phyloP scores from a whole-genome alignment of 345 rosid species.

The Anastatica hierochuntica region DNA sequence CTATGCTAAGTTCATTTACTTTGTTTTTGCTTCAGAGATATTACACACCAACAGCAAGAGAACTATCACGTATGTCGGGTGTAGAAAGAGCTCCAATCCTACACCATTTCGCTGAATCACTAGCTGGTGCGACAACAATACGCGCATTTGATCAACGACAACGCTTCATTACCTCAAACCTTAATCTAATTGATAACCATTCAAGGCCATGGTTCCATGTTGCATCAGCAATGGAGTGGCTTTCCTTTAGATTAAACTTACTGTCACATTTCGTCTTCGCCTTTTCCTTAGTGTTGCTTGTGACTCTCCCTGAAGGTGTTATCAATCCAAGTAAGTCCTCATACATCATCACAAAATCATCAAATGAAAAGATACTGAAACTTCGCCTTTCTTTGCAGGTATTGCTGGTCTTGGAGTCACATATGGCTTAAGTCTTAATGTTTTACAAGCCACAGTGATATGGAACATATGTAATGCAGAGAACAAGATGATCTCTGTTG shows the following conservation, averaged over 20 bases:
- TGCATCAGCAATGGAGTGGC: conserved; percentile 92
- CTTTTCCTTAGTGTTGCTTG: conserved; percentile 73
- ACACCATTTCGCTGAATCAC: conserved; percentile 90
- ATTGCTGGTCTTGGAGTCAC: conserved; percentile 91
- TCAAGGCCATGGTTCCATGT: conserved; percentile 94
- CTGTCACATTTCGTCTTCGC: conserved; percentile 89
- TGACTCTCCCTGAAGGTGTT: conserved; percentile 84
- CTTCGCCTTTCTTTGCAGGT: conserved; percentile 38
- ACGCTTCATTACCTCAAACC: conserved; percentile 58
- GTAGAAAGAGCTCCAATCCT: conserved; percentile 86
- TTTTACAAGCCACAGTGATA: conserved; percentile 71
- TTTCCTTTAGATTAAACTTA: conserved; percentile 74
- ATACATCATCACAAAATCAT: background rate
- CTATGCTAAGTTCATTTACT: background rate
- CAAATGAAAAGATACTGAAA: background rate
- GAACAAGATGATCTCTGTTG: conserved; percentile 86
- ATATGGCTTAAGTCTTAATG: conserved; percentile 81
- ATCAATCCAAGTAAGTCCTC: conserved; percentile 80
- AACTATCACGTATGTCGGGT: conserved; percentile 72
- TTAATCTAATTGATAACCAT: conserved; percentile 56
- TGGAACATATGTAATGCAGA: conserved; percentile 92
- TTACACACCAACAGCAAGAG: conserved; percentile 93
- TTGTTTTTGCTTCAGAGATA: conserved; percentile 42
- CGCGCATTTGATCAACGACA: conserved; percentile 73
- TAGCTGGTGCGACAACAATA: conserved; percentile 80